These are phyloP conservation scores for Metarhizium guizhouense DNA, from an alignment of 2,329 filamentous ascomycete species.

Conservation along the genomic window DNA sequence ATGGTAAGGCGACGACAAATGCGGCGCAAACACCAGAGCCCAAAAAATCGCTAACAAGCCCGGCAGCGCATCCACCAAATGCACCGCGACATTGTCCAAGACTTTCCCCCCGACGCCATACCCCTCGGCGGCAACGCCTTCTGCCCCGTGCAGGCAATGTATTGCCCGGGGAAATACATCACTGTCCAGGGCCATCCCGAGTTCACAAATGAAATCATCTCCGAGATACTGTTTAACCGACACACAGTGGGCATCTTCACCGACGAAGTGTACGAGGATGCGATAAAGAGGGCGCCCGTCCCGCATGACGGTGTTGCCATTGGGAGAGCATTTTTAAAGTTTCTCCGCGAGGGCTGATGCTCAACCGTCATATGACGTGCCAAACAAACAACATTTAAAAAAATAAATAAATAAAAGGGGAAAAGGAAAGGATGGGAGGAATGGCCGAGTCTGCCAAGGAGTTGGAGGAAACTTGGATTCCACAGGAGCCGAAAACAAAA, in stretches of 20 bases:
- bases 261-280: slow-evolving; percentile 60
- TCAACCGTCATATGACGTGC: background rate
- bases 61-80: slow-evolving; percentile 34
- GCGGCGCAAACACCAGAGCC: background rate
- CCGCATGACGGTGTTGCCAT: slow-evolving; percentile 75
- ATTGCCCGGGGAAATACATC: slow-evolving; percentile 27
- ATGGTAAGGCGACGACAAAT: slow-evolving; percentile 14
- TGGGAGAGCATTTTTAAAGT: slow-evolving; percentile 65
- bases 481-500: background rate
- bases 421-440: too few relatives aligned
- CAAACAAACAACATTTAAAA: background rate
- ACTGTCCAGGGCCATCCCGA: slow-evolving; percentile 41
- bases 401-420: too few relatives aligned
- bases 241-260: slow-evolving; percentile 59
- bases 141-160: slow-evolving; percentile 35
- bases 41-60: background rate
- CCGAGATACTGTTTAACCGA: slow-evolving; percentile 36
- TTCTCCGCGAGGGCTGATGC: slow-evolving; percentile 50
- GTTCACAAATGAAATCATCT: slow-evolving; percentile 31
- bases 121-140: slow-evolving; percentile 31
- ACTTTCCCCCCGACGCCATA: slow-evolving; percentile 27
- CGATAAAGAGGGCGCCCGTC: slow-evolving; percentile 53
- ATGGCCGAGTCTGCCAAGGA: background rate
- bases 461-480: background rate
- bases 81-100: slow-evolving; percentile 35